Conservation (phyloP, 768 basidiomycete genomes). For the Rhizopogon vinicolor region DNA sequence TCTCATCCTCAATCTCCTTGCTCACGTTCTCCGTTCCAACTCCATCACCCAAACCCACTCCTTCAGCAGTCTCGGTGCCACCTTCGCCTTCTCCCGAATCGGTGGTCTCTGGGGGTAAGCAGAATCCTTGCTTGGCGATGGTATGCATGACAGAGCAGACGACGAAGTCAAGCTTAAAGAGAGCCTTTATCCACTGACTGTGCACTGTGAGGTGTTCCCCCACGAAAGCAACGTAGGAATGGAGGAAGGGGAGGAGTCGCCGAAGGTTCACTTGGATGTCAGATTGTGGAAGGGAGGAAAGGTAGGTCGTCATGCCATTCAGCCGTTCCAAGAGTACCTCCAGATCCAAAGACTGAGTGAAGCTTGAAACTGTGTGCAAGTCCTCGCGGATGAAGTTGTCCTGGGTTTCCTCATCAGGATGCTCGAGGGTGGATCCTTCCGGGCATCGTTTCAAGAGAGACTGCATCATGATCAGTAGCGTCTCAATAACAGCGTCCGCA, state of each 20-base stretch:
- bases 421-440: constrained; percentile 10
- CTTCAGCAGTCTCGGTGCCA: constrained; percentile 49
- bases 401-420: constrained; percentile 21
- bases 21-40: constrained; percentile 83
- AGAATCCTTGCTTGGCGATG: constrained; percentile 86
- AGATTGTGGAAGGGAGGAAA: constrained; percentile 31
- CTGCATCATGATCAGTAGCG: constrained; percentile 65
- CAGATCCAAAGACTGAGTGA: constrained; percentile 48
- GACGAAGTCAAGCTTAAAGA: constrained; percentile 83
- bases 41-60: constrained; percentile 88
- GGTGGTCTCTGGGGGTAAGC: constrained; percentile 75
- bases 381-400: constrained; percentile 53
- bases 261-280: constrained; percentile 32
- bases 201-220: constrained; percentile 53
- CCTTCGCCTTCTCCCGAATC: constrained; percentile 45
- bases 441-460: constrained; percentile 42
- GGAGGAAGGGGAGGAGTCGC: constrained; percentile 72
- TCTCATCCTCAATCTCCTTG: constrained; percentile 94
- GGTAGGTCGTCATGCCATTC: constrained; percentile 29
- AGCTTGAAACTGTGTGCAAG: constrained; percentile 36
- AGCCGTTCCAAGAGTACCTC: constrained; percentile 38
- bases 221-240: constrained; percentile 53
- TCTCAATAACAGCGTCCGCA: constrained; percentile 48
- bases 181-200: constrained; percentile 62
- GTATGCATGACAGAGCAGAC: constrained; percentile 69